Conservation (phyloP, 176 grass and related monocot species). For the Triticum dicoccoides region DNA sequence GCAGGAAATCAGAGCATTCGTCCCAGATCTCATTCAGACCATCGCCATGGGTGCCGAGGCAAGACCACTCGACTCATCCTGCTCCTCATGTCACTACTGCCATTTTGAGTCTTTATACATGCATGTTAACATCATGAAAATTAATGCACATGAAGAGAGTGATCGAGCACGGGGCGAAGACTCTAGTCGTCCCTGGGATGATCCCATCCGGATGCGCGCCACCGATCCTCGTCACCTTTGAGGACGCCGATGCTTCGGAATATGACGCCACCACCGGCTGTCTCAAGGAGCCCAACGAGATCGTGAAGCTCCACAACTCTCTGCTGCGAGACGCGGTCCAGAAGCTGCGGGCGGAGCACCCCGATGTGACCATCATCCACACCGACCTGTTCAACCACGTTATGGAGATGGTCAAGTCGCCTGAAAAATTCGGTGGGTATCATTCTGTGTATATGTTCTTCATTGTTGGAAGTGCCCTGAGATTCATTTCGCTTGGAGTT, state of each 20-base stretch:
- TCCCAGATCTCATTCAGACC: constrained; percentile 25
- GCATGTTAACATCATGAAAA: neutral
- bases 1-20: constrained; percentile 10
- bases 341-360: constrained; percentile 33
- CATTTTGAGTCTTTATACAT: neutral
- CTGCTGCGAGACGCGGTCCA: constrained; percentile 10
- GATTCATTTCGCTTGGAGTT: too few species aligned
- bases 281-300: constrained; percentile 34
- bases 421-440: constrained; percentile 29
- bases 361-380: constrained; percentile 26
- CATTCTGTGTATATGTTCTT: neutral
- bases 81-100: neutral
- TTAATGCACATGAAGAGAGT: neutral
- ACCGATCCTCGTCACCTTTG: constrained; percentile 10
- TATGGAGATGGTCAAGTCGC: constrained; percentile 28
- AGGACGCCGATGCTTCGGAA: constrained; percentile 9
- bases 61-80: neutral
- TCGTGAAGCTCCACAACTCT: constrained; percentile 35
- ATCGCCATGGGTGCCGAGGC: constrained; percentile 31
- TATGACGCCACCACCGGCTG: constrained; percentile 41
- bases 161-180: neutral
- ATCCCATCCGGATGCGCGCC: constrained; percentile 39
- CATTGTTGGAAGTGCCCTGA: neutral
- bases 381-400: constrained; percentile 33
- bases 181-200: neutral